These are phyloP conservation scores for Saturnispora sanitii DNA, from an alignment of 805 yeast genomes.

Conservation along the genomic window DNA sequence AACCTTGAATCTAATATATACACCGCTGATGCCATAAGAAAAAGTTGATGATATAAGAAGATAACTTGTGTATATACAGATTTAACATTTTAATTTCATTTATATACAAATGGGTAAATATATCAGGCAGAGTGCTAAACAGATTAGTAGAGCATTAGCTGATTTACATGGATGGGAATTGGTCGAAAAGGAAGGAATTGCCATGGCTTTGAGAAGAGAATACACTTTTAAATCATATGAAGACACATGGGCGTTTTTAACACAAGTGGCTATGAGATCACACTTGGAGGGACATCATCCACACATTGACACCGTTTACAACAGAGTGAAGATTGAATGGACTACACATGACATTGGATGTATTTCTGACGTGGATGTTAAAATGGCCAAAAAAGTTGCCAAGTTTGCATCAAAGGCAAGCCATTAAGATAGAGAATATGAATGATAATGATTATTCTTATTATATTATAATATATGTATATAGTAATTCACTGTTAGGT, in stretches of 20 bases:
- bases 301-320: conserved; percentile 53
- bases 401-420: too few species aligned
- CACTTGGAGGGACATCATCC: conserved; percentile 65
- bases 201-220: conserved; percentile 25
- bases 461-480: too few species aligned
- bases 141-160: conserved; percentile 13
- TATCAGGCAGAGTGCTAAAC: too few species aligned
- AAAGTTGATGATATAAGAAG: too few species aligned
- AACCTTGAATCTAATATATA: conserved; percentile 27
- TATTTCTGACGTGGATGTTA: conserved; percentile 46
- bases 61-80: too few species aligned
- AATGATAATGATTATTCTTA: too few species aligned
- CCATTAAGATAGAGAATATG: too few species aligned
- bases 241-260: conserved; percentile 58
- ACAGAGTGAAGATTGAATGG: conserved; percentile 40
- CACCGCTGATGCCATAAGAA: conserved; percentile 30
- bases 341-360: conserved; percentile 58
- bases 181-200: not conserved
- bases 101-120: too few species aligned
- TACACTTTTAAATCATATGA: conserved; percentile 39
- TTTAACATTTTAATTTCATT: too few species aligned
- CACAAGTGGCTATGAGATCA: conserved; percentile 45
- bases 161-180: conserved; percentile 11
- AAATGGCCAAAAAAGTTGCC: conserved; percentile 42
- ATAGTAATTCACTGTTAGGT: too few species aligned